A percentile compares a stretch with the other conserved stretches of the same genome.
These are phyloP conservation scores for Candida dubliniensis DNA, from an alignment of 1,139 yeast genomes.

Conservation along the genomic window DNA sequence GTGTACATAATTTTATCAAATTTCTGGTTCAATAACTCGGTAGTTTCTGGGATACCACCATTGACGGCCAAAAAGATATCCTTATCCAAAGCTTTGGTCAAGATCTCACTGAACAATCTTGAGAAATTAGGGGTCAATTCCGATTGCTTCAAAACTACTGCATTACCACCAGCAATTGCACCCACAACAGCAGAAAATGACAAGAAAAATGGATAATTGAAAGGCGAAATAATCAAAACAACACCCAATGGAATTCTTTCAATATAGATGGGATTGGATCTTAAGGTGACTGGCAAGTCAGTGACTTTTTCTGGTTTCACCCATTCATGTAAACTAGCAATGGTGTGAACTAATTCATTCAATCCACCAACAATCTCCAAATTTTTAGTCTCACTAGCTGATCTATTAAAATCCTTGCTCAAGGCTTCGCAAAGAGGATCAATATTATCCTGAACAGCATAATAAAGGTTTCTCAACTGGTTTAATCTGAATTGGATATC, in stretches of 20 bases:
- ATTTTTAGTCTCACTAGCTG: conserved; percentile 58
- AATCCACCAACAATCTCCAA: conserved; percentile 56
- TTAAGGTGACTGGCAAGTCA: conserved; percentile 46
- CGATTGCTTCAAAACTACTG: conserved; percentile 77
- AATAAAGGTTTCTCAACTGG: conserved; percentile 69
- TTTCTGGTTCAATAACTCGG: conserved; percentile 60
- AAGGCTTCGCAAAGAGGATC: conserved; percentile 60
- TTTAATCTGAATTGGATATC: conserved; percentile 58
- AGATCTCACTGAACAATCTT: conserved; percentile 52
- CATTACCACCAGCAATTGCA: conserved; percentile 87
- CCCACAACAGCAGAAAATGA: conserved; percentile 69
- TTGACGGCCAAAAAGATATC: conserved; percentile 61
- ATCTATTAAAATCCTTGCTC: conserved; percentile 63
- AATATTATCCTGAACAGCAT: conserved; percentile 60
- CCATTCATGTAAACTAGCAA: conserved; percentile 64
- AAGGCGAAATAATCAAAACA: conserved; percentile 76
- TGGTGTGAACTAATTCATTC: conserved; percentile 59
- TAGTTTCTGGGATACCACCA: conserved; percentile 75
- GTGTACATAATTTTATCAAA: conserved; percentile 88
- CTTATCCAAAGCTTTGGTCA: conserved; percentile 54
- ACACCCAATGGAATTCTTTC: conserved; percentile 76
- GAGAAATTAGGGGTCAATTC: conserved; percentile 73
- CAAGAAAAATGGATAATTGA: conserved; percentile 79
- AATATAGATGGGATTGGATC: conserved; percentile 49
- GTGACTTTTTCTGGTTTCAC: conserved; percentile 51